Base-by-base conservation (phyloP, 257 asterid genomes). In the Fraxinus pennsylvanica region DNA sequence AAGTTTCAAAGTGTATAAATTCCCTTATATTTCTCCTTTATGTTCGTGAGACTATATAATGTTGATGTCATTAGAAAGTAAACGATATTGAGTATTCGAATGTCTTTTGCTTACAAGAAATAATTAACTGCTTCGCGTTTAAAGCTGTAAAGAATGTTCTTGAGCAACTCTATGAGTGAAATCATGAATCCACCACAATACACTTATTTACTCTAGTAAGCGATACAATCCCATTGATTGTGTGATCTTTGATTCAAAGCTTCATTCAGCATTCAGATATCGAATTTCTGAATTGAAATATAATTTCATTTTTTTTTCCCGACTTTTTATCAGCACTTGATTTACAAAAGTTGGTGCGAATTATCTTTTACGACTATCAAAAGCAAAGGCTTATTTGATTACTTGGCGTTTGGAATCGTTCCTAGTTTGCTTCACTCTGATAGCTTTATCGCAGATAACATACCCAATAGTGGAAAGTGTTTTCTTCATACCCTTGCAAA, bases 141-240 rank as follows among this genome's bases (percentile, higher is more conserved):
- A 90, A 87, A 81, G 97, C 92, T 63, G 90, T 84, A 17, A 88
- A 85, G 82, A 89, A 91, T 27, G 92, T 92, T 78, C 90, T 90
- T 66, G 80, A 75, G 72, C 96, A 91, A 86, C 92, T 91, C 68
- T 89, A 89, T 78, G 96, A 91, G 82, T 73, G 89, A 92, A 88
- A 88, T 65, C 94, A 75, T 91, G 94, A 88, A 88, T 65, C 94
- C 92, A 4, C 91, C 92, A 6, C 84, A 83, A 29, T 89, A 91
- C 81, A 81, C 77, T 74, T 91, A 91, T 92, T 89, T 91, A 78
- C 79, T 88, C 87, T 84, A 89, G 96, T 86, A 78, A 80, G 91
- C 74, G 9, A 7, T 70, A 19, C 25, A 17, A 5, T 52, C 25
- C 3, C 21, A 6, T 0, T 38, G 41, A 9, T 38, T 1, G 41